These are phyloP conservation scores for Geotrichum citri-aurantii DNA, from an alignment of 1,139 yeast genomes.

Conservation along the genomic window DNA sequence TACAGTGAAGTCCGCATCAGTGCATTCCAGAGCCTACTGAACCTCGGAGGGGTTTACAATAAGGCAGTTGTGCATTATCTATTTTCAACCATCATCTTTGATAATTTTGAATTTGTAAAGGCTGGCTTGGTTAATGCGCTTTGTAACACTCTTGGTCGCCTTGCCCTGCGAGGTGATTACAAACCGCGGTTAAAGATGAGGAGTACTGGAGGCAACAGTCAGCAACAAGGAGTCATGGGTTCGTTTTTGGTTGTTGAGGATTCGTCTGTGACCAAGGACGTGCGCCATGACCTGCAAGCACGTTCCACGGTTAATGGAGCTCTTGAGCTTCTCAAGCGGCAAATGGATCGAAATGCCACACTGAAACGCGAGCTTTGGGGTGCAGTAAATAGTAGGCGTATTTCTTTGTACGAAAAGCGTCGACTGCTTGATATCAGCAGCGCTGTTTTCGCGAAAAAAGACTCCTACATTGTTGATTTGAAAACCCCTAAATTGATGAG, in stretches of 20 bases:
- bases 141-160: slow-evolving; percentile 50
- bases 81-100: slow-evolving; percentile 53
- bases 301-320: slow-evolving; percentile 55
- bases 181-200: slow-evolving; percentile 10
- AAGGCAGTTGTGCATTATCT: slow-evolving; percentile 54
- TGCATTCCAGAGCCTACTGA: slow-evolving; percentile 65
- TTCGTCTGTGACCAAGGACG: slow-evolving; percentile 38
- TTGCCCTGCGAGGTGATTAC: slow-evolving; percentile 58
- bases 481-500: slow-evolving; percentile 65
- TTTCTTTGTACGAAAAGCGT: slow-evolving; percentile 57
- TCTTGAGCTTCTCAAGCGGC: slow-evolving; percentile 58
- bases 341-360: slow-evolving; percentile 59
- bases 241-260: slow-evolving; percentile 22
- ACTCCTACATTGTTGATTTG: slow-evolving; percentile 54
- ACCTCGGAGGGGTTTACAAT: slow-evolving; percentile 73
- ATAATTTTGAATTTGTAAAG: slow-evolving; percentile 49
- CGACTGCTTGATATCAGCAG: slow-evolving; percentile 59
- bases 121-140: slow-evolving; percentile 47
- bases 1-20: slow-evolving; percentile 53
- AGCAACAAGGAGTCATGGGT: slow-evolving; percentile 12
- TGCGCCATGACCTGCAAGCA: slow-evolving; percentile 40
- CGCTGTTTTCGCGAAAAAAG: slow-evolving; percentile 59
- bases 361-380: slow-evolving; percentile 62
- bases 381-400: slow-evolving; percentile 46
- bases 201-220: slow-evolving; percentile 1